Percentiles rank a stretch among this genome's conserved stretches.
phyloP scores from a whole-genome alignment of 139 green algal species.

The Chlamydomonas sphaeroides region DNA sequence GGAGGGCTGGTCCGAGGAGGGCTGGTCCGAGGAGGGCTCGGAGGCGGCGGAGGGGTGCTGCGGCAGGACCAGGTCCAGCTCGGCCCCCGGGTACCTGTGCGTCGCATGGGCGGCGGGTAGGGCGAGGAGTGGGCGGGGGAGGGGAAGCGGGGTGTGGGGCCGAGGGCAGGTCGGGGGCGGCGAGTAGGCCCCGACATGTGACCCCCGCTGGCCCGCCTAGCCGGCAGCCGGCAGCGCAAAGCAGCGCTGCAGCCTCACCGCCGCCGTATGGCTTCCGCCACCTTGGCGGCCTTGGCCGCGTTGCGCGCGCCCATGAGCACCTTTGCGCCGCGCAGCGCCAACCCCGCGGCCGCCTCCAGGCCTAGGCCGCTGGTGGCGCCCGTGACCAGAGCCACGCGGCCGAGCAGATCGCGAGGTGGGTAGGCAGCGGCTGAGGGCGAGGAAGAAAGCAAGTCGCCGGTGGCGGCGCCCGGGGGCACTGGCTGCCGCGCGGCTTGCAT shows the following conservation, averaged over 20 bases:
- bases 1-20: too few relatives aligned
- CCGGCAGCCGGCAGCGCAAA: too few relatives aligned
- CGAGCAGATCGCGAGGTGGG: background rate
- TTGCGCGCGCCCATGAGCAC: constrained; percentile 22
- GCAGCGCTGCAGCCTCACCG: background rate
- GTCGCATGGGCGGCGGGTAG: too few relatives aligned
- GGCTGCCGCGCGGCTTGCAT: too few relatives aligned
- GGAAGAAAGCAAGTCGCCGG: background rate
- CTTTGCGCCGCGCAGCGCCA: constrained; percentile 9
- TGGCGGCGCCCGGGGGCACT: too few relatives aligned
- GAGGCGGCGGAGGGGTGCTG: too few relatives aligned
- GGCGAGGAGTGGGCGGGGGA: background rate
- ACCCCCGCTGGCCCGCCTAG: too few relatives aligned
- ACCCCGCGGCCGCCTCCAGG: constrained; percentile 19
- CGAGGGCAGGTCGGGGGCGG: too few relatives aligned
- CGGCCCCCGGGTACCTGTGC: background rate
- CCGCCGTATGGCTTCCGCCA: background rate
- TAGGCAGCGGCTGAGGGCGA: too few relatives aligned
- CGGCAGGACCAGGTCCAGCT: constrained; percentile 13
- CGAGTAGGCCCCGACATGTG: too few relatives aligned
- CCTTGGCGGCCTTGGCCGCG: constrained; percentile 7
- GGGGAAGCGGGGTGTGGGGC: too few relatives aligned
- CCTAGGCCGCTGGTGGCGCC: constrained; percentile 35
- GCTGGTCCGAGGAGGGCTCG: too few relatives aligned
- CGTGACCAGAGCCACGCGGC: background rate